phyloP scores from a whole-genome alignment of 1,284 basidiomycete species.

The Pseudozyma hubeiensis region DNA sequence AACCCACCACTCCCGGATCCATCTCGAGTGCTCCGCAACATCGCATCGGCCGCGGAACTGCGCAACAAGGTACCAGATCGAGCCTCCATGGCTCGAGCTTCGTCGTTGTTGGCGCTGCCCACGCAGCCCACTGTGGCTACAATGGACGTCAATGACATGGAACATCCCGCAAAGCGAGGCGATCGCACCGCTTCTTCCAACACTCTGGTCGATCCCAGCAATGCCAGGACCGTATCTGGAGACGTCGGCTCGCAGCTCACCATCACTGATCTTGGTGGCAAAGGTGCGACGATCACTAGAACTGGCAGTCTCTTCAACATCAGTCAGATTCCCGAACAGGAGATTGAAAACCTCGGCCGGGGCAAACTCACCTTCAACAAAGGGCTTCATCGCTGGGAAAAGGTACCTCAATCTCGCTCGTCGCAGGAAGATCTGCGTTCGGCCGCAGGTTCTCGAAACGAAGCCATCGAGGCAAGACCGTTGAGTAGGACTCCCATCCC shows the following conservation, averaged over 20 bases:
- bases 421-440: slow-evolving; percentile 43
- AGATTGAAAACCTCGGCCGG: slow-evolving; percentile 48
- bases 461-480: slow-evolving; percentile 13
- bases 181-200: slow-evolving; percentile 52
- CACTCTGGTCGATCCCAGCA: slow-evolving; percentile 42
- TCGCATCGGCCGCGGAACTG: slow-evolving; percentile 42
- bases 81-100: slow-evolving; percentile 16
- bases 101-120: slow-evolving; percentile 39
- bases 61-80: slow-evolving; percentile 28
- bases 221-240: slow-evolving; percentile 32
- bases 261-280: slow-evolving; percentile 45
- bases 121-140: slow-evolving; percentile 5
- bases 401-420: slow-evolving; percentile 25
- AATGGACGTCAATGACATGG: background rate
- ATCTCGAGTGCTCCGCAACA: slow-evolving; percentile 26
- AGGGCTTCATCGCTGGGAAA: slow-evolving; percentile 48
- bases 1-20: slow-evolving; percentile 28
- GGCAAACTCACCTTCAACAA: slow-evolving; percentile 54
- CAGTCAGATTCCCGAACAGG: slow-evolving; percentile 49
- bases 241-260: slow-evolving; percentile 36
- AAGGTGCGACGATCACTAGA: slow-evolving; percentile 46
- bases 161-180: slow-evolving; percentile 15
- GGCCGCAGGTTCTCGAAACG: slow-evolving; percentile 35
- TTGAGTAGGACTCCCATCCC: slow-evolving; percentile 35
- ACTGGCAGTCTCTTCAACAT: slow-evolving; percentile 56